Evolutionary conservation across 2,329 filamentous ascomycete species (phyloP).

Genomic region (Cladosporium colombiae): DNA sequence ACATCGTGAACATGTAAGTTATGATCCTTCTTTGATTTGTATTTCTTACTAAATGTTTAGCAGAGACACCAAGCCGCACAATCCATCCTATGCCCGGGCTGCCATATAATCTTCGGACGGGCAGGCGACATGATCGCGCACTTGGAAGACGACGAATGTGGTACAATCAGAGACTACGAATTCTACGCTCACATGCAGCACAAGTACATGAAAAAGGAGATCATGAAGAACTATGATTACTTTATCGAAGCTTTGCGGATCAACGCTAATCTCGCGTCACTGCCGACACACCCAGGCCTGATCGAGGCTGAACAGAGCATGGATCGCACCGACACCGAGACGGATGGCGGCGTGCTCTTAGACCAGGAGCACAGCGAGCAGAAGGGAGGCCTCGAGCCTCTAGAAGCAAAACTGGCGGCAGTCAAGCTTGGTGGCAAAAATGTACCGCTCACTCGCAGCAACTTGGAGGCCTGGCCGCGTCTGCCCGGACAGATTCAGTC

Average conservation of each 20-base stretch:
- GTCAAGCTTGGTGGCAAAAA: constrained; percentile 18
- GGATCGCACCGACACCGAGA: constrained; percentile 32
- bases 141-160: constrained; percentile 56
- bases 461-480: constrained; percentile 24
- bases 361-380: constrained; percentile 26
- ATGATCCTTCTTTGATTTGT: not conserved
- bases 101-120: constrained; percentile 48
- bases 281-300: not conserved
- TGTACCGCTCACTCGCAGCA: constrained; percentile 5
- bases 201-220: constrained; percentile 49
- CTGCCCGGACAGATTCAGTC: constrained; percentile 19
- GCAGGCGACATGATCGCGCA: constrained; percentile 55
- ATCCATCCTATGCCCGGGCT: constrained; percentile 56
- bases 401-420: constrained; percentile 23
- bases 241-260: constrained; percentile 28
- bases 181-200: constrained; percentile 54
- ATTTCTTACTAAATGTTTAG: not conserved
- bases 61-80: constrained; percentile 54
- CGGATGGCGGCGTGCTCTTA: constrained; percentile 25
- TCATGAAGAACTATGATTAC: constrained; percentile 33
- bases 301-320: constrained; percentile 22
- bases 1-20: constrained; percentile 54
- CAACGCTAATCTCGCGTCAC: constrained; percentile 16
- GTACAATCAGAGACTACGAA: constrained; percentile 42
- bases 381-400: constrained; percentile 20